These are phyloP conservation scores for Astrocystis sublimbata DNA, from an alignment of 495 filamentous ascomycete species.

Conservation along the genomic window DNA sequence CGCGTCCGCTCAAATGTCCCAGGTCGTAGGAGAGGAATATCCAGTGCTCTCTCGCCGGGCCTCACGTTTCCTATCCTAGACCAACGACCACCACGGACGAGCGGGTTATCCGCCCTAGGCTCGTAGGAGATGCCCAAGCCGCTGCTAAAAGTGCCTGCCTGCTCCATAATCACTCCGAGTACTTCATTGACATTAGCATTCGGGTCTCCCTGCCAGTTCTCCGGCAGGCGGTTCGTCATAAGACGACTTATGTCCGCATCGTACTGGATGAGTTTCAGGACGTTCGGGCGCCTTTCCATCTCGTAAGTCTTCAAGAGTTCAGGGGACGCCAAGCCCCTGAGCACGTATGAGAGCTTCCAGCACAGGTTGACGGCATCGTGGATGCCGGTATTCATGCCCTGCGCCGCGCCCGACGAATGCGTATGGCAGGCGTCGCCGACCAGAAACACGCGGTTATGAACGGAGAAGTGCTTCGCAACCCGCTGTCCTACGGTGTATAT, in stretches of 20 bases:
- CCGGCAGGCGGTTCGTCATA: constrained; percentile 36
- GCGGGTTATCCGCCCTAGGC: constrained; percentile 25
- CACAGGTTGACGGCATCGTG: constrained; percentile 60
- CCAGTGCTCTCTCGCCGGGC: constrained; percentile 45
- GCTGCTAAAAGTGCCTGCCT: constrained; percentile 45
- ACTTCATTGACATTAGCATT: constrained; percentile 46
- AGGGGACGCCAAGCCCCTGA: constrained; percentile 26
- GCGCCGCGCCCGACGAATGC: constrained; percentile 57
- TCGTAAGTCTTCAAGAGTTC: constrained; percentile 41
- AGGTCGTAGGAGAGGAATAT: constrained; percentile 42
- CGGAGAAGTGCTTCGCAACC: constrained; percentile 48
- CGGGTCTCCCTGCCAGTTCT: constrained; percentile 44
- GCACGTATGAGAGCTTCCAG: constrained; percentile 53
- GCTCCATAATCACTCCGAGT: constrained; percentile 41
- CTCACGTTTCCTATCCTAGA: constrained; percentile 1
- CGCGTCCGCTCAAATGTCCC: constrained; percentile 45
- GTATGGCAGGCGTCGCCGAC: constrained; percentile 63
- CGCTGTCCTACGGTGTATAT: constrained; percentile 58
- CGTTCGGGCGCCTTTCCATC: constrained; percentile 40
- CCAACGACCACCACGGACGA: constrained; percentile 31
- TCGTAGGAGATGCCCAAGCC: constrained; percentile 48
- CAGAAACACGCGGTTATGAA: constrained; percentile 47
- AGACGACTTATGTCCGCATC: constrained; percentile 42
- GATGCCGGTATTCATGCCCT: constrained; percentile 64
- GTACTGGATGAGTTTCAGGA: constrained; percentile 36